Percentiles rank a stretch among this genome's conserved stretches.
Conservation (phyloP, 2,329 filamentous ascomycete species). For the Microdochium trichocladiopsis region DNA sequence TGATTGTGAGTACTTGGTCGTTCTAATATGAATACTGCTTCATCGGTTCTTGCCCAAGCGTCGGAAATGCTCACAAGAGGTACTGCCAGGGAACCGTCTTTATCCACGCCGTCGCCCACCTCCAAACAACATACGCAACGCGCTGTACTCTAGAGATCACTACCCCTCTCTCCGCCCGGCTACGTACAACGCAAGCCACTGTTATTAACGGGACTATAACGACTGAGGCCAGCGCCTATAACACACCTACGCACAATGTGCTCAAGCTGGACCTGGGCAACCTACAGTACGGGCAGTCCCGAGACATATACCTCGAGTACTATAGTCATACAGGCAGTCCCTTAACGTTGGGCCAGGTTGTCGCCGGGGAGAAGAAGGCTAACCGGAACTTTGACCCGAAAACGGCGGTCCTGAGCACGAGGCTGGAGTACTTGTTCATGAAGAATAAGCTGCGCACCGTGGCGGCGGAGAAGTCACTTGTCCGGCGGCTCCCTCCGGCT, state of each 20-base stretch:
- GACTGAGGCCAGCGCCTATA: conserved; percentile 10
- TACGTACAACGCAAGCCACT: conserved; percentile 31
- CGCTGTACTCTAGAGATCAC: conserved; percentile 34
- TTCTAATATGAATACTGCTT: not conserved
- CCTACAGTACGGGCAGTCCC: conserved; percentile 53
- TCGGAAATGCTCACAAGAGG: conserved; percentile 3
- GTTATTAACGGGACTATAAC: conserved; percentile 25
- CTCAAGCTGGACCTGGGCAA: conserved; percentile 30
- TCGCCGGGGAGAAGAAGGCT: conserved; percentile 4
- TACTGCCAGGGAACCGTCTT: conserved; percentile 46
- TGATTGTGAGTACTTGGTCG: conserved; percentile 35
- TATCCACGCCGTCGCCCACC: conserved; percentile 53
- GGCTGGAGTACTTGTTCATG: conserved; percentile 12
- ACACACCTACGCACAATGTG: conserved; percentile 24
- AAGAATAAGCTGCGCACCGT: conserved; percentile 3
- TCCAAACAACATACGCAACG: conserved; percentile 51
- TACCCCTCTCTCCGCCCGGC: conserved; percentile 24
- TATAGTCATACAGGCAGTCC: not conserved
- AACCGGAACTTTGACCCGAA: not conserved
- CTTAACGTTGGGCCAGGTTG: conserved; percentile 9
- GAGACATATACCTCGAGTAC: conserved; percentile 41
- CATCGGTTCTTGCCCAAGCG: not conserved
- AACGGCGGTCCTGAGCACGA: conserved; percentile 5
- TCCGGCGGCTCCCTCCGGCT: not conserved
- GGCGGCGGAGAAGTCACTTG: not conserved